These are phyloP conservation scores for Salix suchowensis DNA, from an alignment of 345 rosid species.

Conservation along the genomic window DNA sequence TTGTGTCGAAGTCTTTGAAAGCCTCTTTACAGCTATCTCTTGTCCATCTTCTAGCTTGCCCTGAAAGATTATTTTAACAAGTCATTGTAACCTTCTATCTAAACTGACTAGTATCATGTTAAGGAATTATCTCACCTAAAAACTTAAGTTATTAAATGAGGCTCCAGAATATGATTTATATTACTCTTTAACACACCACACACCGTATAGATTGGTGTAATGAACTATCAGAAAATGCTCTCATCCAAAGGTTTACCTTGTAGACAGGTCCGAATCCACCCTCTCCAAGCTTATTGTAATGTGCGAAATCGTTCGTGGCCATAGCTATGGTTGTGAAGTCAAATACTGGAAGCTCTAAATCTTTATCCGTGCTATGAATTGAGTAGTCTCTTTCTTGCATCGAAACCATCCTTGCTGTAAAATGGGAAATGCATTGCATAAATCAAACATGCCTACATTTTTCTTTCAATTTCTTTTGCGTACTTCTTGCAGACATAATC, in stretches of 20 bases:
- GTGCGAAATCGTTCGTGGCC: constrained; percentile 11
- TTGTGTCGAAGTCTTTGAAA: constrained; percentile 27
- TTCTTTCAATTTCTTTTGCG: background rate
- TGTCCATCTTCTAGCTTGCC: constrained; percentile 27
- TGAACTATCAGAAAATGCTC: background rate
- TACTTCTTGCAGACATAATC: no score
- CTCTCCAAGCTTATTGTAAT: constrained; percentile 21
- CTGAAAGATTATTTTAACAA: constrained; percentile 8
- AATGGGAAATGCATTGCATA: background rate
- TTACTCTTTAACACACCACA: no score
- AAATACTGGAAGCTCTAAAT: constrained; percentile 22
- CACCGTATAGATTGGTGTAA: no score
- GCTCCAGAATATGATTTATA: no score
- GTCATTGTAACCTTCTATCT: background rate
- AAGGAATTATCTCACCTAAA: no score
- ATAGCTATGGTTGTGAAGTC: constrained; percentile 17
- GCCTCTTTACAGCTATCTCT: constrained; percentile 39
- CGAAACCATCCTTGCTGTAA: background rate
- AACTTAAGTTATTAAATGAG: no score
- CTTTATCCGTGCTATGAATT: background rate
- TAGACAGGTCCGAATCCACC: constrained; percentile 30
- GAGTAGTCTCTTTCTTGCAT: constrained; percentile 5
- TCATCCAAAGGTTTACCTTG: constrained; percentile 3
- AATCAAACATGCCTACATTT: background rate
- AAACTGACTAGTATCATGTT: background rate